Percentiles rank a stretch among this genome's conserved stretches.
Evolutionary conservation across 371 early-diverging fungal genomes (phyloP).

Genomic region (Mucor lusitanicus): DNA sequence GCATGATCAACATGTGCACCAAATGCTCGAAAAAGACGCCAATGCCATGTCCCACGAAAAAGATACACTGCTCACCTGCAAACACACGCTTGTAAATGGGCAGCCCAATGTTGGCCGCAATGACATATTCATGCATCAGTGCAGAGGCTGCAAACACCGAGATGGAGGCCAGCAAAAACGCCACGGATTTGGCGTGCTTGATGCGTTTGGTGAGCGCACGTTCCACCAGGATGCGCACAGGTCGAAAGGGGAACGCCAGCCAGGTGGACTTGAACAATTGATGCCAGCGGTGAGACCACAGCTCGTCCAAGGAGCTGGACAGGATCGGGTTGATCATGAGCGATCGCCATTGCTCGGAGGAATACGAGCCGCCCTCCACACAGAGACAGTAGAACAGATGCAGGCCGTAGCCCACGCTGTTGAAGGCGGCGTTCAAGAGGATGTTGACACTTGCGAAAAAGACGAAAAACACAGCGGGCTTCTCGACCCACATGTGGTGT

Average conservation of each 20-base stretch:
- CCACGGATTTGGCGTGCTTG: slow-evolving; percentile 24
- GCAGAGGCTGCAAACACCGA: slow-evolving; percentile 22
- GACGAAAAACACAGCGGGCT: slow-evolving; percentile 27
- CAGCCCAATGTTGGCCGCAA: slow-evolving; percentile 17
- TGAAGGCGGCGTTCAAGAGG: slow-evolving; percentile 32
- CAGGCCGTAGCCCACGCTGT: slow-evolving; percentile 26
- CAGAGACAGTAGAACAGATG: slow-evolving; percentile 34
- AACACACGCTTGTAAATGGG: slow-evolving; percentile 15
- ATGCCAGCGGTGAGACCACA: slow-evolving; percentile 52
- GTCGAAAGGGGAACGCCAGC: slow-evolving; percentile 44
- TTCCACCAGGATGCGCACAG: slow-evolving; percentile 27
- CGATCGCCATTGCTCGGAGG: slow-evolving; percentile 42
- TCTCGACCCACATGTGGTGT: slow-evolving; percentile 8
- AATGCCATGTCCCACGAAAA: slow-evolving; percentile 17
- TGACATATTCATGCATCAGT: slow-evolving; percentile 24
- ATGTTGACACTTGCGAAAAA: slow-evolving; percentile 18
- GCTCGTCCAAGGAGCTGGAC: slow-evolving; percentile 28
- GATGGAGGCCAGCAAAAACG: slow-evolving; percentile 11
- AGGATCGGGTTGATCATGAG: slow-evolving; percentile 38
- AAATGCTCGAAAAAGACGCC: slow-evolving; percentile 17
- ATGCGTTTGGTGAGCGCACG: slow-evolving; percentile 27
- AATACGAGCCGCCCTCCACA: slow-evolving; percentile 40
- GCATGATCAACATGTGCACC: not conserved
- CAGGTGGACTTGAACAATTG: slow-evolving; percentile 39
- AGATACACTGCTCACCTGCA: slow-evolving; percentile 21